Conservation (phyloP, 2,329 filamentous ascomycete species). For the Curvularia verruculosa region DNA sequence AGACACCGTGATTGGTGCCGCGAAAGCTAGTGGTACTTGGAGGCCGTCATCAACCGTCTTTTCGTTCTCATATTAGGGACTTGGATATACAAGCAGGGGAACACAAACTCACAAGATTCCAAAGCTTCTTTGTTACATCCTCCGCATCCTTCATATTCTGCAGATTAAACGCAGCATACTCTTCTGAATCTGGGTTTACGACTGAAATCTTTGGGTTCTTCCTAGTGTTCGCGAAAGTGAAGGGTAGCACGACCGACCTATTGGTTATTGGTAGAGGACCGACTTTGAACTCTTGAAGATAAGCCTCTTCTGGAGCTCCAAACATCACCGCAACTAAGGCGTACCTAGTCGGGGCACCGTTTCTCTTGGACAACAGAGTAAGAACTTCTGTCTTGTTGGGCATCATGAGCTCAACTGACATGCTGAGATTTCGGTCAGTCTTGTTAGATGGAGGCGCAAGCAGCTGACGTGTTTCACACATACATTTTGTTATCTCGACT, state of each 20-base stretch:
- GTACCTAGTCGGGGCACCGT: not conserved
- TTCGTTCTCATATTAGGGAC: not conserved
- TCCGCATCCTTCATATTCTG: constrained; percentile 2
- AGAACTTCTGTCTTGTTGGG: not conserved
- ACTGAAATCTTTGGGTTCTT: not conserved
- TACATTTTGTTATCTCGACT: constrained; percentile 3
- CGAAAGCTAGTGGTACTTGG: not conserved
- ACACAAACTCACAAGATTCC: not conserved
- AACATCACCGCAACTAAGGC: constrained; percentile 2
- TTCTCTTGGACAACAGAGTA: not conserved
- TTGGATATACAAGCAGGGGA: not conserved
- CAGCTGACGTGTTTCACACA: not conserved
- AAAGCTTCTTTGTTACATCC: constrained; percentile 1
- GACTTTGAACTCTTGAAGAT: constrained; percentile 3
- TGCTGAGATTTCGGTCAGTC: not conserved
- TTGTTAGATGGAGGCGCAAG: not conserved
- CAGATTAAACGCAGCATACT: not conserved
- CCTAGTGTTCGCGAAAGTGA: constrained; percentile 1
- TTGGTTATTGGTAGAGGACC: constrained; percentile 2
- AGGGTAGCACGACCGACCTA: not conserved
- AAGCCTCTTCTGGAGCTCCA: constrained; percentile 2
- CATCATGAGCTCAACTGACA: constrained; percentile 4
- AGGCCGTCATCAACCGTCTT: constrained; percentile 2
- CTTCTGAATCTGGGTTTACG: not conserved
- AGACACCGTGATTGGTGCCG: not conserved